A percentile compares a stretch with the other conserved stretches of the same genome.
Conservation (phyloP, 2,329 filamentous ascomycete genomes). For the Penicillium sp. region DNA sequence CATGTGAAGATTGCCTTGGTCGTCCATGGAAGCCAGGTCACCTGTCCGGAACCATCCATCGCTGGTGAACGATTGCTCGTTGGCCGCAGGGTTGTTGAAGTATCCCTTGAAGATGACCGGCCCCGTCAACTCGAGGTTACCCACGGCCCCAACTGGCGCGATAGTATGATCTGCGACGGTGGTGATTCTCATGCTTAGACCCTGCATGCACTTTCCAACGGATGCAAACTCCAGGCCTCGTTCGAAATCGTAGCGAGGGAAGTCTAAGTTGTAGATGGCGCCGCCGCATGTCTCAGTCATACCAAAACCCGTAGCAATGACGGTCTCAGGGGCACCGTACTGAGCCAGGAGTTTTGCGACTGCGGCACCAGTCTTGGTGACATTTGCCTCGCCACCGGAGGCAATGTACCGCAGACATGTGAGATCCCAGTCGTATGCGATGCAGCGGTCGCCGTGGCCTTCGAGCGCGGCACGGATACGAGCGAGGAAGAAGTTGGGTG, state of each 20-base stretch:
- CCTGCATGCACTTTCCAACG: constrained; percentile 22
- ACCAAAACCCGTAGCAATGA: constrained; percentile 20
- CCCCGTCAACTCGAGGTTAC: constrained; percentile 27
- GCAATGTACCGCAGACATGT: constrained; percentile 27
- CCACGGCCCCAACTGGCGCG: background rate
- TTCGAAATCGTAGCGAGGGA: constrained; percentile 42
- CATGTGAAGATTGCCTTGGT: constrained; percentile 13
- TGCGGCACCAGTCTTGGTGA: constrained; percentile 34
- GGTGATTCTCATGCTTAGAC: constrained; percentile 24
- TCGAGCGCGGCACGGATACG: constrained; percentile 26
- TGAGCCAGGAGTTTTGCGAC: constrained; percentile 19
- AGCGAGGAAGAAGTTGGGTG: constrained; percentile 29
- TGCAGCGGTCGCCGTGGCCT: constrained; percentile 42
- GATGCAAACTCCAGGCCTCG: constrained; percentile 38
- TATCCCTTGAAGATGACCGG: constrained; percentile 28
- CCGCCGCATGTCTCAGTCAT: constrained; percentile 55
- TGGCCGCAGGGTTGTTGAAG: constrained; percentile 32
- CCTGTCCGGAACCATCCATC: constrained; percentile 37
- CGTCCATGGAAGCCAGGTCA: constrained; percentile 12
- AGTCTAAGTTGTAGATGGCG: constrained; percentile 44
- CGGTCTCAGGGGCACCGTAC: constrained; percentile 41
- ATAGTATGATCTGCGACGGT: background rate
- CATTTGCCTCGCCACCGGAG: constrained; percentile 43
- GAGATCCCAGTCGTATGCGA: constrained; percentile 37
- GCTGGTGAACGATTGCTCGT: constrained; percentile 23